Conservation (phyloP, 169 alveolate genomes). For the Eimeria necatrix region DNA sequence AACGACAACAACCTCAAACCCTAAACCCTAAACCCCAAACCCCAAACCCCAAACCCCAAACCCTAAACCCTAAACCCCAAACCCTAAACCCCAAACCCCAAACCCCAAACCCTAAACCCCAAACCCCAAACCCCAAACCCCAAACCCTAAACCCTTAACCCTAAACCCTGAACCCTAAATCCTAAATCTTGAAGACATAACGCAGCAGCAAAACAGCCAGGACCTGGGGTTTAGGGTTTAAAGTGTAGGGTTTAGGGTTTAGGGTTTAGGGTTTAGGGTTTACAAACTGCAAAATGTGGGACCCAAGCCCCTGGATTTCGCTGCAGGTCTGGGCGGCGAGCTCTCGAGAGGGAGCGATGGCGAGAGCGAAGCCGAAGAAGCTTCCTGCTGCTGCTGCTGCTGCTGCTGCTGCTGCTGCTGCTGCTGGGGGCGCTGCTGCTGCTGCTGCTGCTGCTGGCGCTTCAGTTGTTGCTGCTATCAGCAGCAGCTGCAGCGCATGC, state of each 20-base stretch:
- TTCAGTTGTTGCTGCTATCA: background rate
- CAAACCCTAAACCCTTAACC: too few relatives aligned
- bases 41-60: too few relatives aligned
- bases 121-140: too few relatives aligned
- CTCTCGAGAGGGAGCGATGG: background rate
- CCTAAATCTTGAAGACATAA: background rate
- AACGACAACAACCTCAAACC: too few relatives aligned
- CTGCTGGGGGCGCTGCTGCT: background rate
- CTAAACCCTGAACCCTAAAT: too few relatives aligned
- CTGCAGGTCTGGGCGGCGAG: background rate
- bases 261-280: too few relatives aligned
- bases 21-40: too few relatives aligned
- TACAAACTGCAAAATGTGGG: background rate
- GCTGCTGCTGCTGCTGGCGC: background rate
- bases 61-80: too few relatives aligned
- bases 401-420: background rate
- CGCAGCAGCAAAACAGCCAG: background rate
- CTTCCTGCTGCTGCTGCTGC: background rate
- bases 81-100: too few relatives aligned
- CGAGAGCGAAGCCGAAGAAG: constrained; percentile 4
- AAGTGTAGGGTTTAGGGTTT: too few relatives aligned
- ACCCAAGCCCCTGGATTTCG: background rate
- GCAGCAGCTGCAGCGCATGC: constrained; percentile 62
- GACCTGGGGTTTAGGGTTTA: background rate
- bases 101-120: too few relatives aligned